A percentile compares a stretch with the other conserved stretches of the same genome.
Evolutionary conservation across 441 rosid genomes (phyloP).

Genomic region (Aleurites moluccanus): DNA sequence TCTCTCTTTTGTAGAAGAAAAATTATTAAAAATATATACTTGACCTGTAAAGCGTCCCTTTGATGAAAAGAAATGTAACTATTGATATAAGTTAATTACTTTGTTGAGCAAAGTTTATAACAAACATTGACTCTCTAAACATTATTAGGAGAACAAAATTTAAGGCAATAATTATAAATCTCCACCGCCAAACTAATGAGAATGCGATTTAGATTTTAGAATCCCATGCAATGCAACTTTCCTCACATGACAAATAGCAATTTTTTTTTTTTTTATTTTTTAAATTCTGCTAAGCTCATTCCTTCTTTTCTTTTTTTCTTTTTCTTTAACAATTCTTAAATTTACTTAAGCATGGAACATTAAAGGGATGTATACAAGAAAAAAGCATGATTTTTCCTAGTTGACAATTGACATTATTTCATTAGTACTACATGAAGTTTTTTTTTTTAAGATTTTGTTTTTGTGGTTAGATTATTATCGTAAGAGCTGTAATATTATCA

Average conservation of each 20-base stretch:
- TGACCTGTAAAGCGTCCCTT: too few relatives aligned
- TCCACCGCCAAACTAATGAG: neutral
- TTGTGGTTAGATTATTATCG: too few relatives aligned
- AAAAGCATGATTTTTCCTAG: neutral
- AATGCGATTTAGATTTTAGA: neutral
- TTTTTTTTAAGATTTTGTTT: too few relatives aligned
- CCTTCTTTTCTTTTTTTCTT: neutral
- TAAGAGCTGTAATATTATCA: too few relatives aligned
- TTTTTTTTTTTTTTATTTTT: neutral
- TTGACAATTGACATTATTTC: too few relatives aligned
- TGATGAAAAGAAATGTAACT: too few relatives aligned
- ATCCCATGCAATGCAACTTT: slow-evolving; percentile 1
- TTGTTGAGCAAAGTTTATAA: too few relatives aligned
- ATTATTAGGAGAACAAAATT: neutral
- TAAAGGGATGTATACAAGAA: neutral
- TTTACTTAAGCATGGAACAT: neutral
- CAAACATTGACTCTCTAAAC: neutral
- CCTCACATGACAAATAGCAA: neutral
- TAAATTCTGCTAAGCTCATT: neutral
- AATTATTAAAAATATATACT: too few relatives aligned
- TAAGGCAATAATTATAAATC: neutral
- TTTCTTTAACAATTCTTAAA: neutral
- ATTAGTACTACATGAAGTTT: neutral
- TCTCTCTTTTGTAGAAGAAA: too few relatives aligned
- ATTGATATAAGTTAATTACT: too few relatives aligned